Percentiles rank a stretch among this genome's conserved stretches.
Evolutionary conservation across 1,139 yeast genomes (phyloP).

Genomic region (Candida albicans): DNA sequence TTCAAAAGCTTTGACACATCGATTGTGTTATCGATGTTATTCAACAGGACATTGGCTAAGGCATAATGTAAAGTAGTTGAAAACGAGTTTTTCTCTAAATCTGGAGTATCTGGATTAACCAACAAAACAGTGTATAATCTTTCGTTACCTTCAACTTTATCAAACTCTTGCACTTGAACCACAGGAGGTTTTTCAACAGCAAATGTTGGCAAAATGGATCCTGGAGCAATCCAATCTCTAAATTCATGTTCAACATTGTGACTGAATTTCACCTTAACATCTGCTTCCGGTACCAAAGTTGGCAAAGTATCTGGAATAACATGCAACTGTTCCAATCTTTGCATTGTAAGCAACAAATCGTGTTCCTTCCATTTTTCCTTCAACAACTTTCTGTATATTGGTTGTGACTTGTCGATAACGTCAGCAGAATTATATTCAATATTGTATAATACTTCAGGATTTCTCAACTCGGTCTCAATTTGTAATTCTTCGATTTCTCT

Average conservation of each 20-base stretch:
- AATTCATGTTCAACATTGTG: constrained; percentile 57
- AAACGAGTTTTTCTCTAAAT: constrained; percentile 65
- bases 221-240: constrained; percentile 73
- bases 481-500: constrained; percentile 23
- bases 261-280: constrained; percentile 73
- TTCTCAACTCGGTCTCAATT: constrained; percentile 57
- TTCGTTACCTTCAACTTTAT: constrained; percentile 36
- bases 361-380: constrained; percentile 70
- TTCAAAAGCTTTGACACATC: constrained; percentile 48
- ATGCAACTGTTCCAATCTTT: constrained; percentile 80
- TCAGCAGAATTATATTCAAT: constrained; percentile 43
- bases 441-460: constrained; percentile 84
- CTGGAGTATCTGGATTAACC: constrained; percentile 93
- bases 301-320: constrained; percentile 95
- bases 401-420: constrained; percentile 64
- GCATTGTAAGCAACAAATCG: constrained; percentile 74
- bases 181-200: constrained; percentile 76
- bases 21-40: constrained; percentile 59
- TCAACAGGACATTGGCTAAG: constrained; percentile 63
- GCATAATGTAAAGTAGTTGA: constrained; percentile 79
- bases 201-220: constrained; percentile 67
- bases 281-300: constrained; percentile 79
- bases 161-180: constrained; percentile 73
- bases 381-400: constrained; percentile 74
- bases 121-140: constrained; percentile 69